A percentile compares a stretch with the other conserved stretches of the same genome.
phyloP scores from a whole-genome alignment of 2,329 filamentous ascomycete species.

The Xylaria sp. region DNA sequence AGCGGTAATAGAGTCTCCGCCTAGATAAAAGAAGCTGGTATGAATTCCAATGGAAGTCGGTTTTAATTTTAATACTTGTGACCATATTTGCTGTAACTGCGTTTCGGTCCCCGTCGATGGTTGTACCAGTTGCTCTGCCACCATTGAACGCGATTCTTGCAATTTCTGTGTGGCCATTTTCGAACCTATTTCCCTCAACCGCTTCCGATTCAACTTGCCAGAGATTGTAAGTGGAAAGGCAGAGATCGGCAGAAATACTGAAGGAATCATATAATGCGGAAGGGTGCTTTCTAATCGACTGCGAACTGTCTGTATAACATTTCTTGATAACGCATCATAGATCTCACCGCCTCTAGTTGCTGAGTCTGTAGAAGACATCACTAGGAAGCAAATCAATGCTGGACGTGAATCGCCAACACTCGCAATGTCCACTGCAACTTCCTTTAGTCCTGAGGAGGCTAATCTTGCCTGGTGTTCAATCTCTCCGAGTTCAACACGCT shows the following conservation, averaged over 20 bases:
- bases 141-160: neutral
- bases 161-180: slow-evolving; percentile 14
- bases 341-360: neutral
- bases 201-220: slow-evolving; percentile 36
- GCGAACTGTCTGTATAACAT: slow-evolving; percentile 43
- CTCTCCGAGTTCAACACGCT: slow-evolving; percentile 57
- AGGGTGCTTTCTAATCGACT: slow-evolving; percentile 39
- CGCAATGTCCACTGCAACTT: slow-evolving; percentile 40
- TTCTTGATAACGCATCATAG: neutral
- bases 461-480: slow-evolving; percentile 30
- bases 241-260: slow-evolving; percentile 24
- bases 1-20: slow-evolving; percentile 34
- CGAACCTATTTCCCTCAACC: slow-evolving; percentile 32
- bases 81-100: slow-evolving; percentile 26
- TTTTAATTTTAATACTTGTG: slow-evolving; percentile 26
- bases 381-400: slow-evolving; percentile 14
- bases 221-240: slow-evolving; percentile 34
- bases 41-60: slow-evolving; percentile 7
- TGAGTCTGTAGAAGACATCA: neutral
- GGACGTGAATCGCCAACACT: slow-evolving; percentile 7
- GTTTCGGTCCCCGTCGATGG: slow-evolving; percentile 27
- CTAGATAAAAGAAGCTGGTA: slow-evolving; percentile 25
- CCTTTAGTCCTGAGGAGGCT: slow-evolving; percentile 38
- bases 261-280: slow-evolving; percentile 38
- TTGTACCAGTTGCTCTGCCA: slow-evolving; percentile 4